Base-by-base conservation (phyloP, 2,329 filamentous ascomycete genomes). In the Microdochium trichocladiopsis region DNA sequence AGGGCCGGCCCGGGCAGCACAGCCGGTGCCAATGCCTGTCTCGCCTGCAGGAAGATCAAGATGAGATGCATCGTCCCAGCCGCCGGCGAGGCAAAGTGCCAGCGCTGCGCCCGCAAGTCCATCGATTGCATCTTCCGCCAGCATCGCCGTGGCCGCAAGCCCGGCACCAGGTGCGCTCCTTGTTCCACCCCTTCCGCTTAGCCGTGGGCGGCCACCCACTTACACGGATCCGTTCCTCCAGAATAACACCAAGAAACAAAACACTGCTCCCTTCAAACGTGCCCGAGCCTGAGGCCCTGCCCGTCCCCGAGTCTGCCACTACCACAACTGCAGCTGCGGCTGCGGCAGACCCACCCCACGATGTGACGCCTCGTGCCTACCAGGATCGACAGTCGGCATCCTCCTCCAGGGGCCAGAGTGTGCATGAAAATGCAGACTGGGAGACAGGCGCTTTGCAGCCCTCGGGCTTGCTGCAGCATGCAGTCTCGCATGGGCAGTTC, bases 101-200 rank as follows among this genome's bases (percentile, higher is more conserved):
- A 67, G 43, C 65, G 70, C 6, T 72, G 70, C 53, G 56, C 55
- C 12, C 62, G 68, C 23, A 70, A 72, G 51, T 66, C 66, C 2
- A 53, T 72, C 4, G 61, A 66, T 5, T 73, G 69, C 52, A 57
- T 69, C 5, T 71, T 68, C 52, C 64, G 67, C 51, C 60, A 69
- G 49, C 70, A 73, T 57, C 66, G 66, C 6, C 66, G 70, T 22
- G 70, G 70, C 10, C 63, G 70, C 12, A 72, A 71, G 52, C 64
- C 63, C 1, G 68, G 66, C 1, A 65, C 68, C 28, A 66, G 60
- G 67, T 69, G 54, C 8, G 36, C n/a, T 11, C 10, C 10, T 16
- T 18, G 6, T 12, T 5, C 10, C n/a, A 16, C 11, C 6, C 11
- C 36, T 16, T 11, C 10, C 36, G 6, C 9, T 41, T 5, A 12